Percentiles rank a stretch among this genome's conserved stretches.
These are phyloP conservation scores for Azolla pinnata DNA, from an alignment of 75 land plant genomes.

Conservation along the genomic window DNA sequence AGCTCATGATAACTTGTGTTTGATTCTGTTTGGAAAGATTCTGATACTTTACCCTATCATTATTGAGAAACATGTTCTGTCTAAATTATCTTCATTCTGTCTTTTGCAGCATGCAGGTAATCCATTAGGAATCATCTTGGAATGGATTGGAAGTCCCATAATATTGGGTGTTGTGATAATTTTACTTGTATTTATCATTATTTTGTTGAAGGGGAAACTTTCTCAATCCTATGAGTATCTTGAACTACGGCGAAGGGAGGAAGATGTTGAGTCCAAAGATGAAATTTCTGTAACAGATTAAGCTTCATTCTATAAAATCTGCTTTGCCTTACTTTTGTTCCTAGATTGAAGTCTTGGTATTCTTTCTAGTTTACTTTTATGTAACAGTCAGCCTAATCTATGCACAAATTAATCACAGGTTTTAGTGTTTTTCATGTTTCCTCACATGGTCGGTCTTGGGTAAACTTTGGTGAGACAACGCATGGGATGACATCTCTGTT, in stretches of 20 bases:
- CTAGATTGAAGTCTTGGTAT: too few relatives aligned
- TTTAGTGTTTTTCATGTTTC: too few relatives aligned
- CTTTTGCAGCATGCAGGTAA: slow-evolving; percentile 17
- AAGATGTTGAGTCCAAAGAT: not conserved
- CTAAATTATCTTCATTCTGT: not conserved
- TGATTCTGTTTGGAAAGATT: not conserved
- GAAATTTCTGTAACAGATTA: too few relatives aligned
- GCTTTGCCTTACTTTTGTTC: too few relatives aligned
- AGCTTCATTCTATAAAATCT: too few relatives aligned
- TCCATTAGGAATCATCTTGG: not conserved
- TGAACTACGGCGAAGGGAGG: not conserved
- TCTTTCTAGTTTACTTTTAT: too few relatives aligned
- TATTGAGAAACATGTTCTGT: not conserved
- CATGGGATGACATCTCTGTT: too few relatives aligned
- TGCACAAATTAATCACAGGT: too few relatives aligned
- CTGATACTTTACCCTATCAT: not conserved
- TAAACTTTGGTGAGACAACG: too few relatives aligned
- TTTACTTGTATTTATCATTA: slow-evolving; percentile 8
- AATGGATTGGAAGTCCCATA: slow-evolving; percentile 14
- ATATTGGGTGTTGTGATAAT: slow-evolving; percentile 13
- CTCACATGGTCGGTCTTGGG: too few relatives aligned
- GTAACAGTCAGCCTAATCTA: too few relatives aligned
- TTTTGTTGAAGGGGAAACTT: slow-evolving; percentile 18
- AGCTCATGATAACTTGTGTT: too few relatives aligned
- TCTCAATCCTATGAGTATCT: slow-evolving; percentile 5